A percentile compares a stretch with the other conserved stretches of the same genome.
phyloP scores from a whole-genome alignment of 805 yeast species.

The Candida namnaoensis region DNA sequence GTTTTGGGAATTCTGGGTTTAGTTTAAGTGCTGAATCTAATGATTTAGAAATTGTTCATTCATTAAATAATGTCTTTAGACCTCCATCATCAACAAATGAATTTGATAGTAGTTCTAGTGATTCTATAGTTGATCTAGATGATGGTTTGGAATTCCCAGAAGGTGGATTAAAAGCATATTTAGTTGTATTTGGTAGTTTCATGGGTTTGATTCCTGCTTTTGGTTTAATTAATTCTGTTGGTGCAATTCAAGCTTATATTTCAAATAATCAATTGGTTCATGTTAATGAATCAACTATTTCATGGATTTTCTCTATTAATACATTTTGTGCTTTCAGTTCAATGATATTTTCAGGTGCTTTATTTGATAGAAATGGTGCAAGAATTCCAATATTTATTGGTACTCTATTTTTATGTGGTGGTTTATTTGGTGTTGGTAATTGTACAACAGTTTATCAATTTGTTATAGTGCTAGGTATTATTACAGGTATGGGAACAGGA shows the following conservation, averaged over 20 bases:
- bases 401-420: conserved; percentile 32
- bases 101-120: too few species aligned
- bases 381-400: conserved; percentile 31
- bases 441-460: conserved; percentile 46
- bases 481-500: conserved; percentile 48
- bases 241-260: conserved; percentile 55
- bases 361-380: conserved; percentile 55
- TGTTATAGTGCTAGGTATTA: conserved; percentile 43
- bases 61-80: too few species aligned
- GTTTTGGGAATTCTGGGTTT: too few species aligned
- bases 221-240: conserved; percentile 50
- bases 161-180: conserved; percentile 47
- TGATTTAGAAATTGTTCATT: too few species aligned
- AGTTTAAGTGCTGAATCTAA: too few species aligned
- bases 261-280: conserved; percentile 38
- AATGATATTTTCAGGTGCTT: conserved; percentile 43
- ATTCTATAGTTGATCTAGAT: too few species aligned
- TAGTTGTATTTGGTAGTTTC: conserved; percentile 48
- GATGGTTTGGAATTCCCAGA: conserved; percentile 25
- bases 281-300: conserved; percentile 35
- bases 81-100: too few species aligned
- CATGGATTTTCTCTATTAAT: conserved; percentile 59
- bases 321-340: conserved; percentile 36
- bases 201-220: conserved; percentile 44
- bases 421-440: conserved; percentile 44